Percentiles rank a stretch among this genome's conserved stretches.
Evolutionary conservation across 306 rosid species (phyloP).

Genomic region (Medicago truncatula): DNA sequence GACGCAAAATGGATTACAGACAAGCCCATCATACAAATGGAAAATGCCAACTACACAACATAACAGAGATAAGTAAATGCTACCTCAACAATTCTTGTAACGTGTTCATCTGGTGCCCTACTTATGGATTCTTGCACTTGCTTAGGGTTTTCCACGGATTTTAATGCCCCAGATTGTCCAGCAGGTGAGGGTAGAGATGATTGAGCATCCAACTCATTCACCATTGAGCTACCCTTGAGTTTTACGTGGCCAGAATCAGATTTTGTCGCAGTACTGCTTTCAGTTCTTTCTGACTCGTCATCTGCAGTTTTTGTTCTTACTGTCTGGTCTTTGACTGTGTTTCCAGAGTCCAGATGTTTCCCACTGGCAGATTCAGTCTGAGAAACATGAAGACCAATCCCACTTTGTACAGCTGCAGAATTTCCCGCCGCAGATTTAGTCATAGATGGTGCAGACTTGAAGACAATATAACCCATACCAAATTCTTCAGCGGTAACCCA

Average conservation of each 20-base stretch:
- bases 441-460: constrained; percentile 70
- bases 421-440: constrained; percentile 53
- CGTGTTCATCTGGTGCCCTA: constrained; percentile 65
- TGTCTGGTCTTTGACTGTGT: constrained; percentile 64
- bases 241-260: constrained; percentile 76
- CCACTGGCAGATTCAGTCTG: constrained; percentile 71
- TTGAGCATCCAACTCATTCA: constrained; percentile 76
- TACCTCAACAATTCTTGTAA: constrained; percentile 76
- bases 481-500: constrained; percentile 98
- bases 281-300: constrained; percentile 69
- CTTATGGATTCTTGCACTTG: constrained; percentile 68
- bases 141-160: constrained; percentile 69
- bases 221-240: constrained; percentile 57
- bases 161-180: constrained; percentile 65
- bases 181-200: constrained; percentile 54
- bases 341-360: constrained; percentile 63
- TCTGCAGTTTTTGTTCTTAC: constrained; percentile 62
- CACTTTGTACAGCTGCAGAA: constrained; percentile 55
- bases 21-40: background rate
- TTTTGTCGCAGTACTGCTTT: constrained; percentile 53
- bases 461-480: constrained; percentile 87
- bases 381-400: constrained; percentile 54
- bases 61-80: constrained; percentile 13
- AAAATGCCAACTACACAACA: constrained; percentile 30
- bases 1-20: constrained; percentile 6